Evolutionary conservation across 495 filamentous ascomycete genomes (phyloP).

Genomic region (Cenococcum geophilum): DNA sequence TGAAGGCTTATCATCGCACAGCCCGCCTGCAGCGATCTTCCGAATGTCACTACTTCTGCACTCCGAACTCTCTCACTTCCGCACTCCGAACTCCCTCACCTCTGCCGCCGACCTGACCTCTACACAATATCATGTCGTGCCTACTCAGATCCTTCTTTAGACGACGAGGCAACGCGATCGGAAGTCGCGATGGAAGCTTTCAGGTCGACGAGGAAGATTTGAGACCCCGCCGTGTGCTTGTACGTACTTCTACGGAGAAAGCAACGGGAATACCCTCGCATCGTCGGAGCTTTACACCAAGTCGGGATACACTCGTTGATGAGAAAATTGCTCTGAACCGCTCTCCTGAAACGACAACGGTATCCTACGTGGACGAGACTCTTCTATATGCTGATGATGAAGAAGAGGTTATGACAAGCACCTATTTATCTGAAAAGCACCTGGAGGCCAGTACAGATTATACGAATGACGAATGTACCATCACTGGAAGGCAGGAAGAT

Average conservation of each 20-base stretch:
- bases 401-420: not conserved
- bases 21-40: not conserved
- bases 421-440: slow-evolving; percentile 1
- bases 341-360: no score
- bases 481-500: not conserved
- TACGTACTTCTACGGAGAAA: not conserved
- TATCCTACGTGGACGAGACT: not conserved
- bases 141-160: not conserved
- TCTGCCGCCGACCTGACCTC: not conserved
- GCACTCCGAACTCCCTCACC: not conserved
- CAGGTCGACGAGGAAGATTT: slow-evolving; percentile 1
- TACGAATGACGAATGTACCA: not conserved
- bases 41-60: not conserved
- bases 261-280: not conserved
- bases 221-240: slow-evolving; percentile 1
- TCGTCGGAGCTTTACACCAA: not conserved
- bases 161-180: not conserved
- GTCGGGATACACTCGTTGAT: not conserved
- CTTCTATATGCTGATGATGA: not conserved
- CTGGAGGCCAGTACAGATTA: not conserved
- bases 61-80: not conserved
- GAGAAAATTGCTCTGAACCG: slow-evolving; percentile 2
- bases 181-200: not conserved
- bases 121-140: slow-evolving; percentile 1
- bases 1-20: not conserved